phyloP scores from a whole-genome alignment of 2,329 filamentous ascomycete species.

The Thermomyces lanuginosus region DNA sequence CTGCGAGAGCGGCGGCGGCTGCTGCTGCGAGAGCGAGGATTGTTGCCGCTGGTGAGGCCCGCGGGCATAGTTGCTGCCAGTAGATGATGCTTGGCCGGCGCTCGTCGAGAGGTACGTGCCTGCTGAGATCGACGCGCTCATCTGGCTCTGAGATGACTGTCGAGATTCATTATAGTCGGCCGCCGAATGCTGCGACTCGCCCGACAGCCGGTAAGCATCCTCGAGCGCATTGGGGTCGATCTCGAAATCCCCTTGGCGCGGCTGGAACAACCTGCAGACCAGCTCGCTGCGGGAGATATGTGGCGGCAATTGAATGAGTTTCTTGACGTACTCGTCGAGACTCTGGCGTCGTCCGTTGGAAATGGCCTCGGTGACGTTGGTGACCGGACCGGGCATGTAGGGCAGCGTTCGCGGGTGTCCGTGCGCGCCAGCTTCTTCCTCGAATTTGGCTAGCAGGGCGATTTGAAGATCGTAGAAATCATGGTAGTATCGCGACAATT shows the following conservation, averaged over 20 bases:
- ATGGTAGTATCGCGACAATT: conserved; percentile 86
- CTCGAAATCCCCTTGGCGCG: conserved; percentile 81
- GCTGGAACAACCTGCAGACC: conserved; percentile 80
- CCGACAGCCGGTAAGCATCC: conserved; percentile 61
- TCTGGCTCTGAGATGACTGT: conserved; percentile 49
- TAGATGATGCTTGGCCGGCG: conserved; percentile 38
- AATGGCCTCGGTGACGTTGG: conserved; percentile 94
- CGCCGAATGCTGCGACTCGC: conserved; percentile 51
- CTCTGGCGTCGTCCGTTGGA: conserved; percentile 86
- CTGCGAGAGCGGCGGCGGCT: too few species aligned
- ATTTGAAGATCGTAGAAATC: conserved; percentile 99
- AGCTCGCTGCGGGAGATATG: conserved; percentile 74
- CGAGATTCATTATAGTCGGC: conserved; percentile 45
- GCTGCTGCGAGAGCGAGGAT: conserved; percentile 12
- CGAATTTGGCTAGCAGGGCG: conserved; percentile 77
- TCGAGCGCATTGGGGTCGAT: conserved; percentile 53
- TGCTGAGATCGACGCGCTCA: conserved; percentile 42
- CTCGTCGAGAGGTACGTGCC: too few species aligned
- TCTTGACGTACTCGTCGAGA: conserved; percentile 88
- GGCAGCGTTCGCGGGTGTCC: conserved; percentile 68
- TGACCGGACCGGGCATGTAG: conserved; percentile 96
- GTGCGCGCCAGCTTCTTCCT: conserved; percentile 78
- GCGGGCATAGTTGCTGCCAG: conserved; percentile 18
- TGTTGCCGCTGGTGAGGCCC: conserved; percentile 26
- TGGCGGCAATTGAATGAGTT: conserved; percentile 62